Evolutionary conservation across 352 stramenopile species (phyloP), one percentile per base, ranked within the genome.

Genomic region (Pythium oligandrum): DNA sequence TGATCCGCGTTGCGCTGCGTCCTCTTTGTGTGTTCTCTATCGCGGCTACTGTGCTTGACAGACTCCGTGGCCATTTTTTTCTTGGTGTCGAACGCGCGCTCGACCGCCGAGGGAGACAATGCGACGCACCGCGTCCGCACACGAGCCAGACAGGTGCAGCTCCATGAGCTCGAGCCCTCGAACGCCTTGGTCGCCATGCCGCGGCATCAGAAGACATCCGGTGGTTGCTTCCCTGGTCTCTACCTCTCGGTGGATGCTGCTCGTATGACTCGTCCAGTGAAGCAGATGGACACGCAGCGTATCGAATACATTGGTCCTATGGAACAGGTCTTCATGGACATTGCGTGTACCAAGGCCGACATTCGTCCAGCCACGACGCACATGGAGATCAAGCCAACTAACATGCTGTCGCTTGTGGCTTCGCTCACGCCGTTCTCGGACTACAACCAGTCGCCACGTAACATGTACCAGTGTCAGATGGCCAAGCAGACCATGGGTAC

Each of bases 391-490:
- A 96, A 98, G 73, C 95, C 97, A 4, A 98, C 92, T n/a, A 98
- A 98, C 69, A 99, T 99, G 97, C 77, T 99, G 34, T 98, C 93
- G 70, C 77, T 99, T 32, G 97, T 99, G 48, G 97, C 97, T 9
- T 99, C 95, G 59, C 70, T 99, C 50, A 99, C 97, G 35, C 97
- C 97, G 8, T 99, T 99, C 71, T 98, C 88, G 2, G 97, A 99
- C 76, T 99, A 99, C 76, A 99, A 99, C 75, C 98, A 99, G 80
- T 98, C 86, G 32, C 98, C 98, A 39, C 81, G 97, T 70, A 99
- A 99, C 76, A 99, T 99, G 97, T 99, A 98, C 71, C 97, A 99
- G 86, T 99, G 97, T 64, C 97, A 99, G 77, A 99, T 99, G 98
- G 98, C 96, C 39, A 99, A 99, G 78, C 98, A 99, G 71, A 99